These are phyloP conservation scores for Suhomyces canberraensis DNA, from an alignment of 805 yeast genomes.

Conservation along the genomic window DNA sequence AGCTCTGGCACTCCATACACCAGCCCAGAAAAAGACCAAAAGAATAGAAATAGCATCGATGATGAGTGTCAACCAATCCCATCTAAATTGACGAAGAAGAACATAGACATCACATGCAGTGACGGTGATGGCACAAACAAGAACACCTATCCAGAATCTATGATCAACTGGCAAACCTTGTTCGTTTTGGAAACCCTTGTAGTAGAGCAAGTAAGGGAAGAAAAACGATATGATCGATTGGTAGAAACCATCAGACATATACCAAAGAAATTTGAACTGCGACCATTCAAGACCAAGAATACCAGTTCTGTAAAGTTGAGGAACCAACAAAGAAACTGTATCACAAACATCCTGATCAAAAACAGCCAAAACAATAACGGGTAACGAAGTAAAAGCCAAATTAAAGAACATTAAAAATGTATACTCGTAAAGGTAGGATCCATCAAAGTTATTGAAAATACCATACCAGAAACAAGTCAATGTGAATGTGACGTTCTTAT, in stretches of 20 bases:
- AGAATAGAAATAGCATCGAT: conserved; percentile 57
- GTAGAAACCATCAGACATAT: conserved; percentile 74
- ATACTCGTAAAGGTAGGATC: conserved; percentile 73
- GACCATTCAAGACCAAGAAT: conserved; percentile 72
- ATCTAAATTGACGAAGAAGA: conserved; percentile 64
- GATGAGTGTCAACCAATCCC: conserved; percentile 74
- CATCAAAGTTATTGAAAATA: conserved; percentile 70
- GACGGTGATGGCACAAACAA: conserved; percentile 64
- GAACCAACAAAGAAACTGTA: conserved; percentile 65
- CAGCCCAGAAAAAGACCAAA: conserved; percentile 71
- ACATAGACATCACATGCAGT: conserved; percentile 66
- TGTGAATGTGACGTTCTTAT: conserved; percentile 73
- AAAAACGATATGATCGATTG: conserved; percentile 72
- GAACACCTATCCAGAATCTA: conserved; percentile 67
- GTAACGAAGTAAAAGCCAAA: conserved; percentile 78
- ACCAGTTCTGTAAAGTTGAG: conserved; percentile 73
- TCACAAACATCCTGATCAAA: conserved; percentile 80
- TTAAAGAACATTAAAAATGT: conserved; percentile 79
- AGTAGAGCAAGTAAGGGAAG: conserved; percentile 59
- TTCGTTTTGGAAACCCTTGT: conserved; percentile 31
- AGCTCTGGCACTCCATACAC: conserved; percentile 64
- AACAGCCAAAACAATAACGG: conserved; percentile 73
- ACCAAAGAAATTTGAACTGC: conserved; percentile 62
- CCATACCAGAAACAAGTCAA: conserved; percentile 80
- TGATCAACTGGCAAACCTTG: conserved; percentile 65